Percentiles rank a stretch among this genome's conserved stretches.
phyloP scores from a whole-genome alignment of 768 basidiomycete genomes.

The Phlebiopsis gigantea region DNA sequence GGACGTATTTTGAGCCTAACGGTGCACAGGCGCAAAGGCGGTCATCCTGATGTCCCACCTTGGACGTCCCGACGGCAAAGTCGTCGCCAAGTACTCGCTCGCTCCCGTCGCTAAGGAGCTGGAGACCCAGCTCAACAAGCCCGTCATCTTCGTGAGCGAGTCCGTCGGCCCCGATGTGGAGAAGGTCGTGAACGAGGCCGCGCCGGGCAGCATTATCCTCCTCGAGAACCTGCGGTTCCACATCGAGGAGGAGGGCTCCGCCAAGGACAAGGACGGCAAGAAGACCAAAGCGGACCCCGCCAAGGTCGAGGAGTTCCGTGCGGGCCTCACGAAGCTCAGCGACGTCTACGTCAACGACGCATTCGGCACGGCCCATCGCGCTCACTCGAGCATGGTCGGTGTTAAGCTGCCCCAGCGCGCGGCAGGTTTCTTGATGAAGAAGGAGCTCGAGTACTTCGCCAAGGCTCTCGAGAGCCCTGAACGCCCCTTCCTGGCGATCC shows the following conservation, averaged over 20 bases:
- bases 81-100: slow-evolving; percentile 84
- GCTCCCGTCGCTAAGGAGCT: slow-evolving; percentile 82
- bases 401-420: slow-evolving; percentile 89
- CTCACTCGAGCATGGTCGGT: slow-evolving; percentile 98
- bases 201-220: slow-evolving; percentile 72
- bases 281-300: slow-evolving; percentile 92
- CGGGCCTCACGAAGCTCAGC: slow-evolving; percentile 84
- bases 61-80: slow-evolving; percentile 93
- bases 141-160: slow-evolving; percentile 78
- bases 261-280: slow-evolving; percentile 88
- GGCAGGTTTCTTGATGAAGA: slow-evolving; percentile 95
- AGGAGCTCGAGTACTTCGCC: slow-evolving; percentile 97
- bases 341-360: slow-evolving; percentile 99
- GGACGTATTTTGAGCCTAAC: slow-evolving; percentile 1
- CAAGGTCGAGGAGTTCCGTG: slow-evolving; percentile 77
- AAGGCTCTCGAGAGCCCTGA: slow-evolving; percentile 95
- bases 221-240: slow-evolving; percentile 99
- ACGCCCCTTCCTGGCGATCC: slow-evolving; percentile 94
- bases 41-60: slow-evolving; percentile 98
- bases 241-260: slow-evolving; percentile 94
- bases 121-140: slow-evolving; percentile 61
- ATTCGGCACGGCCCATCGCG: slow-evolving; percentile 97
- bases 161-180: slow-evolving; percentile 87
- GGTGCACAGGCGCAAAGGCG: slow-evolving; percentile 58
- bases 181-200: slow-evolving; percentile 61